phyloP scores from a whole-genome alignment of 2,329 filamentous ascomycete genomes.

The Ophiostoma australiae region DNA sequence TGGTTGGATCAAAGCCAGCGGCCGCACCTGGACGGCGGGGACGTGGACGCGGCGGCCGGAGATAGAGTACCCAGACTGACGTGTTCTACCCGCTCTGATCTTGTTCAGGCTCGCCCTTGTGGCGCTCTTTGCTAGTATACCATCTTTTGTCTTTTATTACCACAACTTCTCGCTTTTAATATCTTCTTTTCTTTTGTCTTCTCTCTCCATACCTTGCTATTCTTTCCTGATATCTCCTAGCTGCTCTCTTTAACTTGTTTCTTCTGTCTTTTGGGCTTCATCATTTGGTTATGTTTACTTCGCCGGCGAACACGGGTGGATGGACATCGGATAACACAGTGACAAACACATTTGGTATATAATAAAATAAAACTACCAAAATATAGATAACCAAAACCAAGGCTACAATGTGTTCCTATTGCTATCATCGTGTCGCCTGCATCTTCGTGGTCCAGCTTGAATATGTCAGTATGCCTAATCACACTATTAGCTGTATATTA shows the following conservation, averaged over 20 bases:
- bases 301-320: not conserved
- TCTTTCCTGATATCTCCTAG: too few species aligned
- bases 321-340: not conserved
- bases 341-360: not conserved
- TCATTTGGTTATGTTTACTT: slow-evolving; percentile 4
- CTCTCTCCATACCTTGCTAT: not conserved
- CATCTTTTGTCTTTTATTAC: not conserved
- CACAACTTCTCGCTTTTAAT: not conserved
- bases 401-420: not conserved
- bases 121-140: not conserved
- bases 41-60: slow-evolving; percentile 21
- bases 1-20: slow-evolving; percentile 22
- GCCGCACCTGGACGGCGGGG: slow-evolving; percentile 15
- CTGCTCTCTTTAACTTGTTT: not conserved
- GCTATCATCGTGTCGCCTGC: not conserved
- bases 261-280: not conserved
- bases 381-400: not conserved
- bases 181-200: slow-evolving; percentile 14
- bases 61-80: not conserved
- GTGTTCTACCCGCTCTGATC: not conserved
- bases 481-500: not conserved
- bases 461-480: not conserved
- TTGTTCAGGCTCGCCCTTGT: not conserved
- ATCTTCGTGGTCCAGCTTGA: not conserved
- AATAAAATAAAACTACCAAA: not conserved